phyloP scores from a whole-genome alignment of 768 basidiomycete species.

The Lyophyllum decastes region DNA sequence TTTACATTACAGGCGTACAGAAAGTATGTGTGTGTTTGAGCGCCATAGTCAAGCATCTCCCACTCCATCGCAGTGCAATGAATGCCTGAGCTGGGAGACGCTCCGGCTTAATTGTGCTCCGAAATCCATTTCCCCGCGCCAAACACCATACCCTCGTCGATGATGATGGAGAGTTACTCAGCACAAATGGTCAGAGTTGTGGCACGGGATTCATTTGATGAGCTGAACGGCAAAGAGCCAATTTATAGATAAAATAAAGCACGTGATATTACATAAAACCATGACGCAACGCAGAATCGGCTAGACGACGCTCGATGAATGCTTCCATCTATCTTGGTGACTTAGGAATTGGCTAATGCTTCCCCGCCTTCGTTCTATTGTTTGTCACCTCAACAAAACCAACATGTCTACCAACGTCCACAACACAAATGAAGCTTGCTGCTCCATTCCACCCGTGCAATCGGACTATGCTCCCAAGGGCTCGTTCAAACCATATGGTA shows the following conservation, averaged over 20 bases:
- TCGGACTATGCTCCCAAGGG: constrained; percentile 57
- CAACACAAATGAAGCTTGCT: constrained; percentile 49
- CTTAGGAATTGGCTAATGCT: constrained; percentile 17
- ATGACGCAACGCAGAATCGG: not conserved
- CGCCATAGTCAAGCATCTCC: constrained; percentile 77
- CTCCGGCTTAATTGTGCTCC: constrained; percentile 85
- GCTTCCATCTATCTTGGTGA: not conserved
- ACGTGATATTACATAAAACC: constrained; percentile 6
- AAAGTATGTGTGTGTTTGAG: constrained; percentile 53
- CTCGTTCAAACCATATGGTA: constrained; percentile 43
- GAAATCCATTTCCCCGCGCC: constrained; percentile 41
- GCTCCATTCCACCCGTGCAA: constrained; percentile 55
- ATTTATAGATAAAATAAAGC: not conserved
- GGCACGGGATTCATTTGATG: constrained; percentile 33
- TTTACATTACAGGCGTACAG: not conserved
- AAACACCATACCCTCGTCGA: constrained; percentile 55
- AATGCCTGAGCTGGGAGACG: constrained; percentile 44
- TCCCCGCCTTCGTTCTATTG: constrained; percentile 36
- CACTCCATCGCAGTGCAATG: constrained; percentile 42
- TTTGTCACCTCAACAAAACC: constrained; percentile 36
- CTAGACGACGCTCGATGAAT: not conserved
- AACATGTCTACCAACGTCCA: constrained; percentile 37
- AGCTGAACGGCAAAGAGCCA: not conserved
- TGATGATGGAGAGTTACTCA: constrained; percentile 58
- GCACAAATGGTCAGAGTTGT: constrained; percentile 31